phyloP scores from a whole-genome alignment of 2,329 filamentous ascomycete species.

The Alternaria gansuensis region DNA sequence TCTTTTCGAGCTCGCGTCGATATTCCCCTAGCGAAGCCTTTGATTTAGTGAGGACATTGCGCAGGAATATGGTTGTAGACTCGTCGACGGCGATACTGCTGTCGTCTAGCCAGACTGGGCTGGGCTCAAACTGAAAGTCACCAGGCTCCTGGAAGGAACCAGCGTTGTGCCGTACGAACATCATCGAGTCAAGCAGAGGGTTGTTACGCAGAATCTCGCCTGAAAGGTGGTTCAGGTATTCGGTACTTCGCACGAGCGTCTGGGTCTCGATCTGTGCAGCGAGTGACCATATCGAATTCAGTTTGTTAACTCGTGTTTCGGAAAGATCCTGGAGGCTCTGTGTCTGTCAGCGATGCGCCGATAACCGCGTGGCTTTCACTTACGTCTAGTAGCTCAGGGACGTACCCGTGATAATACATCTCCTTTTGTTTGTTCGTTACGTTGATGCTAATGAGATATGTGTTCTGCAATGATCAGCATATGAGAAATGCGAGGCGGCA shows the following conservation, averaged over 20 bases:
- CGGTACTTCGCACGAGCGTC: slow-evolving; percentile 77
- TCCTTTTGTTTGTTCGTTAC: slow-evolving; percentile 98
- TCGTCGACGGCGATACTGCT: slow-evolving; percentile 87
- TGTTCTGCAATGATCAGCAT: slow-evolving; percentile 67
- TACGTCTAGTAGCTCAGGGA: slow-evolving; percentile 92
- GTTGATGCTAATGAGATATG: slow-evolving; percentile 95
- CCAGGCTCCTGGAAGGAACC: slow-evolving; percentile 81
- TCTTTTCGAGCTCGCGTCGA: slow-evolving; percentile 83
- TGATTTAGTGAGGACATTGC: slow-evolving; percentile 90
- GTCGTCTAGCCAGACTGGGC: slow-evolving; percentile 96
- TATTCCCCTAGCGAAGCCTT: slow-evolving; percentile 84
- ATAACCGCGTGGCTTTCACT: slow-evolving; percentile 17
- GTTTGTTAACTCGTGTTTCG: slow-evolving; percentile 82
- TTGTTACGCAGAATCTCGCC: slow-evolving; percentile 87
- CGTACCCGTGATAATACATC: slow-evolving; percentile 95
- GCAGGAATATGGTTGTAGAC: slow-evolving; percentile 84
- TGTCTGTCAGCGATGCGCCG: slow-evolving; percentile 17
- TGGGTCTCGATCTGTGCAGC: slow-evolving; percentile 81
- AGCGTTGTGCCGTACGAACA: slow-evolving; percentile 96
- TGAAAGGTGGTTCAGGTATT: slow-evolving; percentile 75
- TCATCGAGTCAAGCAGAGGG: slow-evolving; percentile 91
- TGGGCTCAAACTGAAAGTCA: slow-evolving; percentile 89
- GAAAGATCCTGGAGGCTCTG: slow-evolving; percentile 85
- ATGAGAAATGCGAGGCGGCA: neutral
- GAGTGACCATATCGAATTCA: slow-evolving; percentile 86